Evolutionary conservation across 805 yeast genomes (phyloP).

Genomic region (Saccharomyces mikatae): DNA sequence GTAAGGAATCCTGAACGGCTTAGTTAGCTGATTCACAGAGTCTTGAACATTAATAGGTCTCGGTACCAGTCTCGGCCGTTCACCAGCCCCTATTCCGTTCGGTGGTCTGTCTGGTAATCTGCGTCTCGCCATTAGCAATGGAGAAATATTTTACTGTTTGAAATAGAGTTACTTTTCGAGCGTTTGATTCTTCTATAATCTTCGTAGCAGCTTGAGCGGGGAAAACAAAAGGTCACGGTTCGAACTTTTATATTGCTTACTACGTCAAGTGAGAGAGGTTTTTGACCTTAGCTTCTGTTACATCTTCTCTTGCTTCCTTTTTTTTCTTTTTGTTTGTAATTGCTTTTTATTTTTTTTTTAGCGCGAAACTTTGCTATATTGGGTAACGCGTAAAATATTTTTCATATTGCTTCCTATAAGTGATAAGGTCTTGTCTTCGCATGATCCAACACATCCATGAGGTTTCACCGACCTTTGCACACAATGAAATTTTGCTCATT

Average conservation of each 20-base stretch:
- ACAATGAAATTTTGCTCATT: neutral
- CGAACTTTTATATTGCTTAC: neutral
- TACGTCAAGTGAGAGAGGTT: neutral
- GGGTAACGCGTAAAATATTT: neutral
- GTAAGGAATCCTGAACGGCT: conserved; percentile 66
- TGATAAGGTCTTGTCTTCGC: neutral
- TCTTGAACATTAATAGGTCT: conserved; percentile 48
- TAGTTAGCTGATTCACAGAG: conserved; percentile 44
- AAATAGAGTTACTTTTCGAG: neutral
- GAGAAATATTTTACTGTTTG: neutral
- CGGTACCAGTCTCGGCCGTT: conserved; percentile 51
- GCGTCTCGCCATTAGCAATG: conserved; percentile 29
- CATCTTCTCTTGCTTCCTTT: neutral
- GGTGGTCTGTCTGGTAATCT: conserved; percentile 37
- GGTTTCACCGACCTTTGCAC: neutral
- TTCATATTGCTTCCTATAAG: neutral
- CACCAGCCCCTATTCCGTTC: conserved; percentile 57
- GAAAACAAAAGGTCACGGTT: neutral
- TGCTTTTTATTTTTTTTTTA: neutral
- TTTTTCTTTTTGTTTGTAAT: neutral
- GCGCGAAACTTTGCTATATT: neutral
- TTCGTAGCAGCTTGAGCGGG: neutral
- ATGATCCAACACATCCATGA: neutral
- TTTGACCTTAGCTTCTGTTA: neutral
- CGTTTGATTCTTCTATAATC: neutral